Percentiles rank a stretch among this genome's conserved stretches.
Conservation (phyloP, 768 basidiomycete genomes). For the Pleurotus salmoneostramineus region DNA sequence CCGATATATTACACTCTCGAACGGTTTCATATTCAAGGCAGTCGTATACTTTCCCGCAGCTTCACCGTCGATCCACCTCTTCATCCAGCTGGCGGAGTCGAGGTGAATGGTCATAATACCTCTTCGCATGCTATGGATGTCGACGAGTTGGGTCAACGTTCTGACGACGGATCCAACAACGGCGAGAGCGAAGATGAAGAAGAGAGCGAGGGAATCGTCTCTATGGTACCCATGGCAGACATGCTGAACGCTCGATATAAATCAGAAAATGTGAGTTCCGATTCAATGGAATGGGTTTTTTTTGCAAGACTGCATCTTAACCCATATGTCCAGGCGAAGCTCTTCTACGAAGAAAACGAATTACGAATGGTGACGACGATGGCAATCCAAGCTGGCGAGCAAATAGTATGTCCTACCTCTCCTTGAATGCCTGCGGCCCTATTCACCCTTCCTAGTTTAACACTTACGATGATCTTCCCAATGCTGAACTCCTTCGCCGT, state of each 20-base stretch:
- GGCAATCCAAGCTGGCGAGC: conserved; percentile 70
- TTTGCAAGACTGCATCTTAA: conserved; percentile 7
- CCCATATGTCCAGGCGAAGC: conserved; percentile 54
- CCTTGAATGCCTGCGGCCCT: not conserved
- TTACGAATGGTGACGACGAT: conserved; percentile 83
- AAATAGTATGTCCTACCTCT: conserved; percentile 62
- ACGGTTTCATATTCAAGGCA: conserved; percentile 86
- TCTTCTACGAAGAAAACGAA: conserved; percentile 72
- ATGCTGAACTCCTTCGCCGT: conserved; percentile 87
- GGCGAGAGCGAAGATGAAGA: conserved; percentile 43
- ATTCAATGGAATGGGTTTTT: not conserved
- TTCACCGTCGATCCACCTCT: conserved; percentile 67
- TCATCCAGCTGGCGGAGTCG: conserved; percentile 26
- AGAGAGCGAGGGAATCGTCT: conserved; percentile 60
- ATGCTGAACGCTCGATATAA: conserved; percentile 89
- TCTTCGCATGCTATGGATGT: conserved; percentile 39
- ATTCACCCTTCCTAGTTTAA: conserved; percentile 61
- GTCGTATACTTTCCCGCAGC: conserved; percentile 87
- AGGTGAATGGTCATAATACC: conserved; percentile 24
- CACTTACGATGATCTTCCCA: conserved; percentile 92
- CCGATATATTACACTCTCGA: conserved; percentile 58
- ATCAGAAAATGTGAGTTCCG: conserved; percentile 71
- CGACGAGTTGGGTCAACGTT: conserved; percentile 19
- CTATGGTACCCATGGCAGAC: conserved; percentile 97
- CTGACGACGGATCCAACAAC: conserved; percentile 22